Evolutionary conservation across 1,139 yeast species (phyloP), one percentile per base, ranked within the genome.

Genomic region (Sugiyamaella japonica): DNA sequence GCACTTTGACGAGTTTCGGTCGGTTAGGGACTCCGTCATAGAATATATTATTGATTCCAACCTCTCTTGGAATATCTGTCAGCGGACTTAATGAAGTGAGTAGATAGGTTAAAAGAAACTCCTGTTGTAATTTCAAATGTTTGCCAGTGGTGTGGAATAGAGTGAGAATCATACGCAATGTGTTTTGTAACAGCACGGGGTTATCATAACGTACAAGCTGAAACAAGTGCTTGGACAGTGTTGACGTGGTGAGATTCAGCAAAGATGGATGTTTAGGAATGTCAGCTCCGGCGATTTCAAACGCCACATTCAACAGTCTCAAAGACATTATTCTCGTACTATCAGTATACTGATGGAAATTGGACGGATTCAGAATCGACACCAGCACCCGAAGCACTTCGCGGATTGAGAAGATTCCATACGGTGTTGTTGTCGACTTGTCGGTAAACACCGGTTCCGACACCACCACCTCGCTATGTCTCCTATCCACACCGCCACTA

Each of bases 321-420:
- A 95, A 73, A 0, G 97, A 95, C 73, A 93, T 84, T 12, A 88
- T 85, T 54, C 96, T 79, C 0, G 97, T 86, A 36, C 89, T 80
- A 67, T 91, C 97, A 63, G 95, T 88, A 64, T 89, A 95, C 65
- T 87, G 93, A 63, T 82, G 82, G 65, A 86, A 89, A 62, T 89
- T 87, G 16, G 85, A 82, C 0, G 97, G 95, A 9, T 95, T 84
- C 41, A 91, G 79, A 71, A 91, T 83, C 2, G 95, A 86, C n/a
- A 90, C 82, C 48, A 93, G 76, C 44, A 89, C 86, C 9, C 85
- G 84, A 61, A 93, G 70, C 61, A 83, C 82, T 61, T 86, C 91
- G 61, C 82, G 78, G 62, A 86, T 80, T 60, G 89, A 82, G 9
- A 79, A 73, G n/a, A 84, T 74, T n/a, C 87, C 89, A 66, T 79